phyloP scores from a whole-genome alignment of 805 yeast species.

The Candida nanaspora region DNA sequence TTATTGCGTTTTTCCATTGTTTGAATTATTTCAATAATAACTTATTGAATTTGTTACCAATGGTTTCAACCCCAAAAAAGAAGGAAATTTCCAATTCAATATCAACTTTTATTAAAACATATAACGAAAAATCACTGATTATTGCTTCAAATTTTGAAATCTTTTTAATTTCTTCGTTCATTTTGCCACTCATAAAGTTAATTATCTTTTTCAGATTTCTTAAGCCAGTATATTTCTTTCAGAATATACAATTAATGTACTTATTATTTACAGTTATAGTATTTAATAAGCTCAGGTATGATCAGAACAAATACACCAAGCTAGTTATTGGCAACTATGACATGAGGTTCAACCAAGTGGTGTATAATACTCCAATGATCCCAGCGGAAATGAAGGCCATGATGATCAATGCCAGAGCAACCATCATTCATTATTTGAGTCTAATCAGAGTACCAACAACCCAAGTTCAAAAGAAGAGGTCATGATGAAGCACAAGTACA shows the following conservation, averaged over 20 bases:
- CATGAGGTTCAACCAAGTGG: slow-evolving; percentile 28
- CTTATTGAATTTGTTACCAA: slow-evolving; percentile 45
- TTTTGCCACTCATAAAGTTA: slow-evolving; percentile 36
- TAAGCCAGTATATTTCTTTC: slow-evolving; percentile 20
- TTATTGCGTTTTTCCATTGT: slow-evolving; percentile 60
- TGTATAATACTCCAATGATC: slow-evolving; percentile 27
- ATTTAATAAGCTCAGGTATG: slow-evolving; percentile 56
- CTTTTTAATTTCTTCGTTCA: slow-evolving; percentile 30
- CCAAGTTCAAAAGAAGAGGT: not conserved
- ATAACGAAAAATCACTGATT: slow-evolving; percentile 35
- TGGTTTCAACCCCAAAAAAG: slow-evolving; percentile 16
- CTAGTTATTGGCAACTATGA: slow-evolving; percentile 40
- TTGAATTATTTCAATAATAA: slow-evolving; percentile 49
- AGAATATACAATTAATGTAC: slow-evolving; percentile 25
- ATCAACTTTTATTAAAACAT: slow-evolving; percentile 26
- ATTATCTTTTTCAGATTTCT: slow-evolving; percentile 28
- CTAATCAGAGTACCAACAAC: slow-evolving; percentile 6
- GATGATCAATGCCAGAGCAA: slow-evolving; percentile 6
- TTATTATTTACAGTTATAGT: slow-evolving; percentile 39
- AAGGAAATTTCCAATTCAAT: slow-evolving; percentile 23
- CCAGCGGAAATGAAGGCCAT: slow-evolving; percentile 22
- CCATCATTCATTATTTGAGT: slow-evolving; percentile 5
- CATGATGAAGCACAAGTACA: too few species aligned
- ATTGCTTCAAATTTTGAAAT: slow-evolving; percentile 42
- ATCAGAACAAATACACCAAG: slow-evolving; percentile 50